Evolutionary conservation across 1,284 basidiomycete genomes (phyloP).

Genomic region (Hemileia vastatrix): DNA sequence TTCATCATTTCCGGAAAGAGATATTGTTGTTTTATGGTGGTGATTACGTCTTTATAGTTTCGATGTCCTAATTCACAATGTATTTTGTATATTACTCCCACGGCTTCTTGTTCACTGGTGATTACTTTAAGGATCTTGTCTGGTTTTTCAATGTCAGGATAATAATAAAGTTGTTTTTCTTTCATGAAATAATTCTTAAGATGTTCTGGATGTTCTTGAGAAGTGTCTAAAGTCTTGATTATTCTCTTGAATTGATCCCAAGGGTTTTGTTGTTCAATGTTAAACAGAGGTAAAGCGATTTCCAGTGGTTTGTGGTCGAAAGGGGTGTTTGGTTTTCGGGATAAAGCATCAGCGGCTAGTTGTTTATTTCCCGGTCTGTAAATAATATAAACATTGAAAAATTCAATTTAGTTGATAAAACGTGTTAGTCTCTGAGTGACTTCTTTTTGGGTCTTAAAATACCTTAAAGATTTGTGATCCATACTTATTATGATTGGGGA

Average conservation of each 20-base stretch:
- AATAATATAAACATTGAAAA: no score
- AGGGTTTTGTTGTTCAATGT: background rate
- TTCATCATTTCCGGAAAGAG: background rate
- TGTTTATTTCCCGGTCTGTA: no score
- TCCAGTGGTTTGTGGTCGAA: no score
- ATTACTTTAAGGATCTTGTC: no score
- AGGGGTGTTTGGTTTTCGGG: no score
- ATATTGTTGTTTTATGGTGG: background rate
- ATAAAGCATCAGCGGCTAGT: no score
- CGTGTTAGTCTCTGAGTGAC: no score
- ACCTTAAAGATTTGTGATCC: conserved; percentile 47
- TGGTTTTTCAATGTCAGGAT: no score
- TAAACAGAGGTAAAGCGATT: background rate
- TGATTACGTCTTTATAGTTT: background rate
- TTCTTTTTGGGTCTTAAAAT: conserved; percentile 46
- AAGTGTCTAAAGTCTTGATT: background rate
- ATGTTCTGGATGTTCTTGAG: background rate
- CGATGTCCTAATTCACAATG: background rate
- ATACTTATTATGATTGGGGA: conserved; percentile 45
- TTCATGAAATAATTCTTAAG: background rate
- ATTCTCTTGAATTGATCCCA: no score
- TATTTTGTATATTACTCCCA: no score
- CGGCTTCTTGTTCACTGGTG: no score
- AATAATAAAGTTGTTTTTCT: background rate
- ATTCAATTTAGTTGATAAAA: no score